phyloP scores from a whole-genome alignment of 2,329 filamentous ascomycete species.

The Ceratocystis albifundus region DNA sequence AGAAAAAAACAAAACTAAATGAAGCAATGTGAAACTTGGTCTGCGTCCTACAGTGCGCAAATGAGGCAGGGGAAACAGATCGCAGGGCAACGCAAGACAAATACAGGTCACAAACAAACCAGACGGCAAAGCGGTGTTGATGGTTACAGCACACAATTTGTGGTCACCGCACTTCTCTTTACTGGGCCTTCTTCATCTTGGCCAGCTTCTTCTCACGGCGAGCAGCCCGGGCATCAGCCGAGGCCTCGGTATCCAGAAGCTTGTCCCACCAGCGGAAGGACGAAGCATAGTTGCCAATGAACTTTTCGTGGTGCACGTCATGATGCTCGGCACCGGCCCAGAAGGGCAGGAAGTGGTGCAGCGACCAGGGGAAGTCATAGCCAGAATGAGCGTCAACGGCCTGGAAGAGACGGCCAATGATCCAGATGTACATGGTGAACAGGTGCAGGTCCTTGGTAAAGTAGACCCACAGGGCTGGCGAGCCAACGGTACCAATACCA shows the following conservation, averaged over 20 bases:
- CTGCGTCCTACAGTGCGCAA: not conserved
- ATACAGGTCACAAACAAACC: not conserved
- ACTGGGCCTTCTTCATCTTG: constrained; percentile 58
- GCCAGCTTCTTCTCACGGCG: constrained; percentile 67
- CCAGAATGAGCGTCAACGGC: constrained; percentile 95
- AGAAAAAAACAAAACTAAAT: constrained; percentile 13
- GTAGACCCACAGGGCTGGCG: constrained; percentile 72
- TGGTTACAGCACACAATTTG: not conserved
- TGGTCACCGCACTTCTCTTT: constrained; percentile 27
- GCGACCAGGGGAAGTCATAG: constrained; percentile 95
- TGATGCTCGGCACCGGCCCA: constrained; percentile 97
- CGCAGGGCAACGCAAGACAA: not conserved
- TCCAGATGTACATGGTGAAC: constrained; percentile 96
- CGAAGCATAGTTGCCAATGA: constrained; percentile 95
- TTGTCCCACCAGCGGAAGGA: constrained; percentile 99
- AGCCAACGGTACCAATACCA: constrained; percentile 71
- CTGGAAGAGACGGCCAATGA: constrained; percentile 83
- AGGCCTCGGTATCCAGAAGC: constrained; percentile 82
- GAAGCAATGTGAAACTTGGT: constrained; percentile 1
- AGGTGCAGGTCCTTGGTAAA: constrained; percentile 83
- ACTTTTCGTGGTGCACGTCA: constrained; percentile 94
- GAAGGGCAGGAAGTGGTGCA: constrained; percentile 92
- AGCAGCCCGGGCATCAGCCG: constrained; percentile 71
- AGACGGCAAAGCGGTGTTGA: not conserved
- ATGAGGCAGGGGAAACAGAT: not conserved